Evolutionary conservation across 2,329 filamentous ascomycete species (phyloP), one percentile per base, ranked within the genome.

Genomic region (Ustulina deusta): DNA sequence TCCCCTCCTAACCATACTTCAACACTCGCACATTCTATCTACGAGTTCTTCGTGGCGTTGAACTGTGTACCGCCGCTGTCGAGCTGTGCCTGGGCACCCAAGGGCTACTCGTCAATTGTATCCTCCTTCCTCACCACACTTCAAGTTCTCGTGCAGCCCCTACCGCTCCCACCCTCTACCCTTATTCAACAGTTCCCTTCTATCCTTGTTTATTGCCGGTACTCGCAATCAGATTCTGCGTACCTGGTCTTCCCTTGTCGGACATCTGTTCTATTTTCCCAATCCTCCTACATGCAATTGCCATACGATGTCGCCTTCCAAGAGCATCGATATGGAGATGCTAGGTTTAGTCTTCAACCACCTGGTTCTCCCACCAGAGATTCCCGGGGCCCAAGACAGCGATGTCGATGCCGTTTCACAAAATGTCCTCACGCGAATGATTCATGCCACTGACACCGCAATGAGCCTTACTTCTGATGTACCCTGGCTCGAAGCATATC

Each of bases 321-420:
- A 46, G 34, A 29, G 9, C 10, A 0, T 17, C 13, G 25, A 66
- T 2, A 66, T 69, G 62, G 54, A 66, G 22, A 10, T 71, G 7
- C 63, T 75, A 20, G 54, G 60, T 10, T 66, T 72, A 6, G 70
- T 81, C 13, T 79, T 81, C 65, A 77, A 84, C 60, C 82, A 85
- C 66, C 69, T 84, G 22, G 80, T 82, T 15, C 70, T 85, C 0
- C 83, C 82, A n/a, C 78, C 80, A 7, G 71, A 79, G 40, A 66
- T 84, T 1, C 83, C 82, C 0, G 76, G 77, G 6, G 55, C 66
- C 9, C 74, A 77, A 20, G 81, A 83, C 61, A 13, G 65, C 29
- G 68, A 78, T n/a, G 40, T 77, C 11, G 75, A 78, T 13, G 59
- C 60, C 3, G 69, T 81, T 13, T 74, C 78, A 6, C 46, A 56